A percentile compares a stretch with the other conserved stretches of the same genome.
These are phyloP conservation scores for Trichophyton benhamiae DNA, from an alignment of 2,329 filamentous ascomycete species.

Conservation along the genomic window DNA sequence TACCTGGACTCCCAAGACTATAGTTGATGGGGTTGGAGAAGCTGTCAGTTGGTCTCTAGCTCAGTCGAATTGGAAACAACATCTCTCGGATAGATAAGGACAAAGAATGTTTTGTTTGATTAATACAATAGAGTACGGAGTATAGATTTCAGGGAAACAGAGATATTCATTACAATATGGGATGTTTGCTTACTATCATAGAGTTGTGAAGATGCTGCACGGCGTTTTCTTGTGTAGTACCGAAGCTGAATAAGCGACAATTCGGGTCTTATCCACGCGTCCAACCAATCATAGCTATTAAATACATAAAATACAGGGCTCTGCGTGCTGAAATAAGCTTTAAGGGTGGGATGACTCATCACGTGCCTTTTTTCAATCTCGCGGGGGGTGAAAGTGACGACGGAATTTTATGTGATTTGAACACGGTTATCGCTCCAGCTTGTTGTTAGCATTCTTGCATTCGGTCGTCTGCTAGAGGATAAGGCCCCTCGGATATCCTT, in stretches of 20 bases:
- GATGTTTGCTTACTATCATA: not conserved
- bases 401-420: not conserved
- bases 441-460: not conserved
- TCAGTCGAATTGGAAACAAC: conserved; percentile 32
- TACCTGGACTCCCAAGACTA: conserved; percentile 48
- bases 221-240: no score
- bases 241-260: not conserved
- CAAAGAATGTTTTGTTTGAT: not conserved
- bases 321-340: conserved; percentile 4
- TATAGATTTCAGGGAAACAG: not conserved
- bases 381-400: not conserved
- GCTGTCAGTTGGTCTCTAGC: conserved; percentile 67
- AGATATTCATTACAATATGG: not conserved
- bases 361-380: not conserved
- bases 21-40: conserved; percentile 61
- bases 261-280: not conserved
- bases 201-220: no score
- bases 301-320: not conserved
- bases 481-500: not conserved
- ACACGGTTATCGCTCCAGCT: not conserved
- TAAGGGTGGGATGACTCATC: conserved; percentile 8
- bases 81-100: not conserved
- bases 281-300: not conserved
- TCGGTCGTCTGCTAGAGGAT: not conserved
- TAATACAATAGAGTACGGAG: not conserved